Percentiles rank a stretch among this genome's conserved stretches.
These are phyloP conservation scores for Pythium sukuiense DNA, from an alignment of 352 stramenopile species.

Conservation along the genomic window DNA sequence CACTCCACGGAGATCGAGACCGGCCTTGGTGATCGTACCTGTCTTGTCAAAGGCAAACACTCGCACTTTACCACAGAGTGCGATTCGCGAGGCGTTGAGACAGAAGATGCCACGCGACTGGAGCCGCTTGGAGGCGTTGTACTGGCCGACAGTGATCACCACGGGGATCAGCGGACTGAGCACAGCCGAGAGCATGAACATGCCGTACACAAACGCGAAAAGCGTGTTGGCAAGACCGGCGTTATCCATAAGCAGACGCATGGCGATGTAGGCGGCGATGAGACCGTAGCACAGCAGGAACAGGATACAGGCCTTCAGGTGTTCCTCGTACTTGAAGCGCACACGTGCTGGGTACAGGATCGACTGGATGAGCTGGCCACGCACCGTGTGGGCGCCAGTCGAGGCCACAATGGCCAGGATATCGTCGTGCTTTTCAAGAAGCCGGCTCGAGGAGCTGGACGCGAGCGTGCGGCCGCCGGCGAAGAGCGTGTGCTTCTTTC, in stretches of 20 bases:
- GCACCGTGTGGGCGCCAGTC: slow-evolving; percentile 83
- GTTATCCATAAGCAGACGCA: slow-evolving; percentile 71
- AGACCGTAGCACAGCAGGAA: slow-evolving; percentile 83
- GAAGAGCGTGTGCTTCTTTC: slow-evolving; percentile 89
- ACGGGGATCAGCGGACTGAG: slow-evolving; percentile 87
- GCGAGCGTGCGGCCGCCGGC: slow-evolving; percentile 81
- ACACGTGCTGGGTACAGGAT: slow-evolving; percentile 87
- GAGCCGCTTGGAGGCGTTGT: slow-evolving; percentile 83
- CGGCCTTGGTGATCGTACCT: slow-evolving; percentile 90
- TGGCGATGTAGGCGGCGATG: slow-evolving; percentile 67
- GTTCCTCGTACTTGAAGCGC: slow-evolving; percentile 91
- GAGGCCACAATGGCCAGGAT: slow-evolving; percentile 78
- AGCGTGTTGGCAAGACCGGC: slow-evolving; percentile 69
- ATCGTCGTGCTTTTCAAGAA: slow-evolving; percentile 39
- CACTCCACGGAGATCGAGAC: slow-evolving; percentile 79
- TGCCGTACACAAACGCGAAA: slow-evolving; percentile 69
- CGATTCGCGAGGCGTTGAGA: slow-evolving; percentile 81
- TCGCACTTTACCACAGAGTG: slow-evolving; percentile 88
- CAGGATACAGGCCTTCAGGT: slow-evolving; percentile 80
- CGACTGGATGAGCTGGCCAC: slow-evolving; percentile 82
- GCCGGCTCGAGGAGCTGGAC: slow-evolving; percentile 25
- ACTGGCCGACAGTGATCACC: slow-evolving; percentile 87
- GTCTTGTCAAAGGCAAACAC: slow-evolving; percentile 94
- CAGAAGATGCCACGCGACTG: slow-evolving; percentile 74
- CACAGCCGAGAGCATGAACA: slow-evolving; percentile 81